Percentiles rank a stretch among this genome's conserved stretches.
Evolutionary conservation across 345 rosid species (phyloP).

Genomic region (Atalantia buxifolia): DNA sequence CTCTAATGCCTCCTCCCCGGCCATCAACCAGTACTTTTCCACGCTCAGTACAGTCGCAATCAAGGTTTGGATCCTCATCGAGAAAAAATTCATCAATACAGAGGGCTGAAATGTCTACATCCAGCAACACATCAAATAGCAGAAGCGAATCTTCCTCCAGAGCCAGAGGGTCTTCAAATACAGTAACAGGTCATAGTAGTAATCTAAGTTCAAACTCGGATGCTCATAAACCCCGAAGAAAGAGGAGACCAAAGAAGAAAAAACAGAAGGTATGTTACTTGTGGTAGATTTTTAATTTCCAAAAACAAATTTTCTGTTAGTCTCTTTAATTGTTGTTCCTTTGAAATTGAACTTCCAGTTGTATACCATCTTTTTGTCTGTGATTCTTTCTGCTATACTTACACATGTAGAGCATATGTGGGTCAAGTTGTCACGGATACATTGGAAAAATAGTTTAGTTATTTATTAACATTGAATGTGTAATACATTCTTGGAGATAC

Average conservation of each 20-base stretch:
- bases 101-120: constrained; percentile 55
- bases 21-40: constrained; percentile 46
- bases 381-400: neutral
- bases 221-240: constrained; percentile 86
- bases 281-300: neutral
- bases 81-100: constrained; percentile 45
- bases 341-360: neutral
- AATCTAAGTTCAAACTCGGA: constrained; percentile 93
- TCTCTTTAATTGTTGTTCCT: neutral
- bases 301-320: neutral
- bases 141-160: constrained; percentile 55
- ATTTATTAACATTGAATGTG: neutral
- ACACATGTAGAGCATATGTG: neutral
- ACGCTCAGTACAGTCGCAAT: constrained; percentile 30
- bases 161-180: constrained; percentile 40
- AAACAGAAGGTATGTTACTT: constrained; percentile 43
- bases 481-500: neutral
- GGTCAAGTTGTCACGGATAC: neutral
- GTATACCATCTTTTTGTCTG: neutral
- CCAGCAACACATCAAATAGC: constrained; percentile 56
- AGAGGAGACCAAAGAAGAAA: constrained; percentile 95
- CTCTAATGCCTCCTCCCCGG: constrained; percentile 93
- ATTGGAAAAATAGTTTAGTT: neutral
- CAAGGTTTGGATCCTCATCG: constrained; percentile 69
- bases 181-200: constrained; percentile 75